phyloP scores from a whole-genome alignment of 768 basidiomycete species.

The Postia placenta region DNA sequence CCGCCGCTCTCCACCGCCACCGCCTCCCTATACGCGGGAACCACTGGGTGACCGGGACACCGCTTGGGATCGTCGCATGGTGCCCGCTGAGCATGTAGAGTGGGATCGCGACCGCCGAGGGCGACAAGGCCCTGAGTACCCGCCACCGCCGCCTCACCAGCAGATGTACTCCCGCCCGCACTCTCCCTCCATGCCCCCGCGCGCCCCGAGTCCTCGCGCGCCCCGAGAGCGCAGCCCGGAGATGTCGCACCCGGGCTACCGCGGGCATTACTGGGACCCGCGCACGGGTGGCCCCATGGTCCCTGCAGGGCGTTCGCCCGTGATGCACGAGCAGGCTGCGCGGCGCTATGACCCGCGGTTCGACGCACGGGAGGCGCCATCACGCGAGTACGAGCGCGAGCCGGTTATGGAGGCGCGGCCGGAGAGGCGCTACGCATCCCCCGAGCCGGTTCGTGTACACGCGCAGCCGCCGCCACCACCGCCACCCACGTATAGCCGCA shows the following conservation, averaged over 20 bases:
- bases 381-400: slow-evolving; percentile 31
- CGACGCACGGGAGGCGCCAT: slow-evolving; percentile 37
- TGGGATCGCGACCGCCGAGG: slow-evolving; percentile 39
- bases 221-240: slow-evolving; percentile 27
- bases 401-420: slow-evolving; percentile 23
- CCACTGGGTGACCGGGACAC: slow-evolving; percentile 45
- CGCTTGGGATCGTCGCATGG: slow-evolving; percentile 53
- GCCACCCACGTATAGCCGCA: slow-evolving; percentile 30
- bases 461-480: slow-evolving; percentile 14
- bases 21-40: slow-evolving; percentile 52
- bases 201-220: slow-evolving; percentile 43
- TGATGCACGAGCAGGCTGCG: slow-evolving; percentile 33
- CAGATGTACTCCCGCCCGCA: slow-evolving; percentile 30
- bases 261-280: slow-evolving; percentile 53
- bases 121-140: slow-evolving; percentile 24
- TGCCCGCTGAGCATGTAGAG: slow-evolving; percentile 35
- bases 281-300: slow-evolving; percentile 33
- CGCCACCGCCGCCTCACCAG: slow-evolving; percentile 21
- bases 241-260: slow-evolving; percentile 52
- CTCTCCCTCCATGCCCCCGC: slow-evolving; percentile 28
- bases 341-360: slow-evolving; percentile 64
- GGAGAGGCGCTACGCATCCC: slow-evolving; percentile 24
- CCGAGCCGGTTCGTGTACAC: slow-evolving; percentile 18
- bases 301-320: slow-evolving; percentile 15
- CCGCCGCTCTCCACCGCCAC: slow-evolving; percentile 48